These are phyloP conservation scores for Microdochium trichocladiopsis DNA, from an alignment of 2,329 filamentous ascomycete species.

Conservation along the genomic window DNA sequence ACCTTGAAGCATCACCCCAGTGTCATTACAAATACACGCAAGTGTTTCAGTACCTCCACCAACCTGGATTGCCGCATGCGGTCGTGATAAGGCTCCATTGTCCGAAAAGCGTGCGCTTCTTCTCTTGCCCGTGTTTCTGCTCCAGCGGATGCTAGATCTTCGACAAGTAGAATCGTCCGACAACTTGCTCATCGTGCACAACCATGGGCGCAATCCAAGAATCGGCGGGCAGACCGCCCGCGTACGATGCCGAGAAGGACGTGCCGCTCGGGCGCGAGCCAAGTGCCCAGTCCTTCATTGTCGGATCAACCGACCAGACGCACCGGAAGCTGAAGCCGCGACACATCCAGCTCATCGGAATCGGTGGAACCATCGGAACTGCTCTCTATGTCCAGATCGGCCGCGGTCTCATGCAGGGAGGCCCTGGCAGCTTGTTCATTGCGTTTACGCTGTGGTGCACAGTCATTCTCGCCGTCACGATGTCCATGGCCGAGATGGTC, in stretches of 20 bases:
- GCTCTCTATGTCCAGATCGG: conserved; percentile 55
- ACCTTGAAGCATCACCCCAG: no score
- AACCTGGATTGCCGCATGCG: no score
- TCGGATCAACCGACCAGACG: conserved; percentile 30
- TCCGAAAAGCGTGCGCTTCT: no score
- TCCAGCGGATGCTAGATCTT: no score
- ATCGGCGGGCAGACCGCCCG: neutral
- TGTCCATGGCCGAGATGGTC: conserved; percentile 68
- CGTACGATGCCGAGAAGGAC: conserved; percentile 8
- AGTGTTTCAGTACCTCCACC: no score
- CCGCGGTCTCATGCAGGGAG: conserved; percentile 48
- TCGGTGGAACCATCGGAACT: conserved; percentile 59
- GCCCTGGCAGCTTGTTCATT: conserved; percentile 49
- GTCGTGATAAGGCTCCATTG: no score
- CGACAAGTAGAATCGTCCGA: no score
- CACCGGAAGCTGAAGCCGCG: conserved; percentile 47
- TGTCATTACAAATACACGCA: no score
- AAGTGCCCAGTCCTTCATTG: conserved; percentile 5
- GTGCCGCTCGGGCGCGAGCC: conserved; percentile 1
- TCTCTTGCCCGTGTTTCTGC: no score
- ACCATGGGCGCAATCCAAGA: neutral
- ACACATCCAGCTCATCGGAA: conserved; percentile 54
- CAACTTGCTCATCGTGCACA: no score
- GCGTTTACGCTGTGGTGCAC: conserved; percentile 57
- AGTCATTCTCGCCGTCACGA: conserved; percentile 52